Evolutionary conservation across 305 asterid genomes (phyloP), one percentile per base, ranked within the genome.

Genomic region (Fraxinus ornus): DNA sequence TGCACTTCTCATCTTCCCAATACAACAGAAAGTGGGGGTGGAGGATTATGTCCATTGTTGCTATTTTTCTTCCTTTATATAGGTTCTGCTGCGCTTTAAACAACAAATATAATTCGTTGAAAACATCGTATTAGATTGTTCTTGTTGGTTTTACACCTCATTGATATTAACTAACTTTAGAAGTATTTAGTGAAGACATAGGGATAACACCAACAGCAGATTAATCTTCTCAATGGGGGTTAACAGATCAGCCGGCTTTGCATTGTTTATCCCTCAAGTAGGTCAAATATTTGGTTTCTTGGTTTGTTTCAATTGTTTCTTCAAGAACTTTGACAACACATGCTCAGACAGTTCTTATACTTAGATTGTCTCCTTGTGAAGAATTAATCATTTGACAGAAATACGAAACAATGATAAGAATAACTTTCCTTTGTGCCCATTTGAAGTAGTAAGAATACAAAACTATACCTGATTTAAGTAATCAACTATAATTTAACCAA

Each of bases 1-100:
- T 41, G 80, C 37, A 76, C 35, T 35, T 37, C 80, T 86, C 88
- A 87, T 89, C 24, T 55, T 76, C 72, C 2, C 30, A 24, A 9
- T 77, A 24, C 39, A 62, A 41, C 5, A 15, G 52, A 4, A 4
- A 47, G 10, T 39, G 36, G 8, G 10, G n/a, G 62, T 49, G 0
- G 19, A 47, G 3, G 28, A 17, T 1, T 26, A 19, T 57, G 68
- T 6, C 28, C 68, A 19, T 19, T 57, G 68, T 8, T 12, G 68
- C 9, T 30, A 3, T 77, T 15, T 10, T 60, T 21, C 39, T 60
- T 21, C 55, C 33, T 57, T 78, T 78, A 78, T 78, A 78, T 2
- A 10, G 47, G 3, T 32, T 57, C 9, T 57, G 28, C 3, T 4
- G 12, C 13, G 0, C 28, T 57, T n/a, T n/a, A 57, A 57, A 19